A percentile compares a stretch with the other conserved stretches of the same genome.
These are phyloP conservation scores for Dendrocalamus latiflorus DNA, from an alignment of 202 grass and related monocot species.

Conservation along the genomic window DNA sequence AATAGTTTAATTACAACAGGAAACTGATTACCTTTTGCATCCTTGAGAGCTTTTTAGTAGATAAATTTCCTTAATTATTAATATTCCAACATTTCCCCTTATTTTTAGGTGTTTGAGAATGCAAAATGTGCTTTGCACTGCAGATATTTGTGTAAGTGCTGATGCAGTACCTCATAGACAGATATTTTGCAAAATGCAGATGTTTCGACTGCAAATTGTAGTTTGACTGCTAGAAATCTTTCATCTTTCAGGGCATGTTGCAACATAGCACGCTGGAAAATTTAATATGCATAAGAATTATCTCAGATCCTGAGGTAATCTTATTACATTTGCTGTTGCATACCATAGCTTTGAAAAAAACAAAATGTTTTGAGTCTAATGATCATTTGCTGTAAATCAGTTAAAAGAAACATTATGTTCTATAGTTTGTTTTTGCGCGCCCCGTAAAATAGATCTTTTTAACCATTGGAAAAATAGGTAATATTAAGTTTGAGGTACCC, in stretches of 20 bases:
- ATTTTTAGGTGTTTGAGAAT: constrained; percentile 73
- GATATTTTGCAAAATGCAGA: too few species aligned
- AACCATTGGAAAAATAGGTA: neutral
- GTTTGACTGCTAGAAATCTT: constrained; percentile 32
- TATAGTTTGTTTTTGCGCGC: neutral
- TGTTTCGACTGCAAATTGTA: too few species aligned
- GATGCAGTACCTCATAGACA: neutral
- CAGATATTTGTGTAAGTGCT: constrained; percentile 78
- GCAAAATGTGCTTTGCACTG: constrained; percentile 74
- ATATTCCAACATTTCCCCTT: constrained; percentile 5
- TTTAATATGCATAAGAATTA: constrained; percentile 74
- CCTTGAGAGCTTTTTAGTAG: neutral
- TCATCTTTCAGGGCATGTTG: constrained; percentile 49
- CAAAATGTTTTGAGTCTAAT: neutral
- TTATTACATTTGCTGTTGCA: constrained; percentile 5
- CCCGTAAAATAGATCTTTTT: neutral
- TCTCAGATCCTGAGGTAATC: constrained; percentile 70
- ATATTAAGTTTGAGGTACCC: neutral
- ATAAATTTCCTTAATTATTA: neutral
- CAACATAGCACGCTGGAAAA: constrained; percentile 60
- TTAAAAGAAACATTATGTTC: too few species aligned
- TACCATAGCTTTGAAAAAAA: neutral
- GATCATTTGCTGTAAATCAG: neutral
- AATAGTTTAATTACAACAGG: neutral
- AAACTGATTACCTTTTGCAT: neutral